Evolutionary conservation across 495 filamentous ascomycete species (phyloP), one percentile per base, ranked within the genome.

Genomic region (Daldinia concentrica): DNA sequence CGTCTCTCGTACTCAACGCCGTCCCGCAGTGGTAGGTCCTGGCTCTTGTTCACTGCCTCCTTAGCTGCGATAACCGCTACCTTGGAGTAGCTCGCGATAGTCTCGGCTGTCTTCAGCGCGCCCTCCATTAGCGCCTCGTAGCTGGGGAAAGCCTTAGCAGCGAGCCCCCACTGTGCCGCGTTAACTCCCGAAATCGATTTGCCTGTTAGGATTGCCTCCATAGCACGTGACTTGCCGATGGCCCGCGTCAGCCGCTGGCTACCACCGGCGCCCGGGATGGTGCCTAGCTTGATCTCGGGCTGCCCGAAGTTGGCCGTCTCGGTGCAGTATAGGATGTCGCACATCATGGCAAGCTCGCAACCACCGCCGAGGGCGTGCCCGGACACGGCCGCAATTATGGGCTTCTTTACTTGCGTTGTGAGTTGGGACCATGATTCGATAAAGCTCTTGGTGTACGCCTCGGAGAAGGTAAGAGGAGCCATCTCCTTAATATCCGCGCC

Each of bases 401-500:
- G 96, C 69, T 94, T 98, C 78, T 94, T 93, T 81, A 97, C 87
- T 37, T 84, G 74, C 57, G 88, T 93, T 41, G 92, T 90, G 15
- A 96, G 89, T 68, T 89, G 83, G 27, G 93, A 96, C 95, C 95
- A 99, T 37, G 88, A 86, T 76, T 95, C 92, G 82, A 98, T 98
- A 82, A 98, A 98, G 79, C 95, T 92, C 66, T 78, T 86, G 22
- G 85, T 90, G 86, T 95, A 97, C 52, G 95, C 95, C 59, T 88
- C 77, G 58, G 89, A 86, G 84, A 98, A 99, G 74, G 89, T 94
- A 4, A 97, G 87, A 57, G 92, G 87, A 41, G 91, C 89, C 95
- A 99, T 99, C 83, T 99, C 95, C 81, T 98, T 98, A 82, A 99
- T 99, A 82, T 99, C 95, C 64, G 95, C 95, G 62, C 95, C 95